phyloP scores from a whole-genome alignment of 2,329 filamentous ascomycete species.

The Aspergillus sp. region DNA sequence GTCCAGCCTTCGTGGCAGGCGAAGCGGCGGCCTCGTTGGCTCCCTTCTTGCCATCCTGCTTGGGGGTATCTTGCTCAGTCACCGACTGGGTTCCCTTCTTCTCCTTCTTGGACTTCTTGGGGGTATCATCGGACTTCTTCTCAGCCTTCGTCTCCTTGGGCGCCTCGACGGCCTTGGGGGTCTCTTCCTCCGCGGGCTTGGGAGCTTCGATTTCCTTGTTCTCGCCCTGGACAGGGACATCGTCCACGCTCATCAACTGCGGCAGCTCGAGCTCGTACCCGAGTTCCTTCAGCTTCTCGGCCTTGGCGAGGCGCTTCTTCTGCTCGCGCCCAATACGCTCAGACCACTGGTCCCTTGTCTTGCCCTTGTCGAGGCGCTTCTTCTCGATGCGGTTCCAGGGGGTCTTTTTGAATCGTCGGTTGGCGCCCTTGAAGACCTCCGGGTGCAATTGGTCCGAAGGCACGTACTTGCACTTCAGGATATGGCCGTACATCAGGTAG shows the following conservation, averaged over 20 bases:
- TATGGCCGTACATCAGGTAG: slow-evolving; percentile 92
- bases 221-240: slow-evolving; percentile 46
- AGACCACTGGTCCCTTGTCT: slow-evolving; percentile 74
- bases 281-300: slow-evolving; percentile 71
- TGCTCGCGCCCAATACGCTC: slow-evolving; percentile 72
- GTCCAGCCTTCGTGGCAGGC: slow-evolving; percentile 27
- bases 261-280: slow-evolving; percentile 83
- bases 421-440: slow-evolving; percentile 85
- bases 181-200: slow-evolving; percentile 29
- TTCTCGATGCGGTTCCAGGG: slow-evolving; percentile 87
- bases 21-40: slow-evolving; percentile 15
- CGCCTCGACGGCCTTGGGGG: slow-evolving; percentile 20
- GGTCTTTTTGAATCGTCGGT: slow-evolving; percentile 82
- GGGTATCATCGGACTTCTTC: slow-evolving; percentile 16
- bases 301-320: slow-evolving; percentile 66
- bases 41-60: slow-evolving; percentile 10
- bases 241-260: slow-evolving; percentile 63
- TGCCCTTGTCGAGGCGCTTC: slow-evolving; percentile 69
- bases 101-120: slow-evolving; percentile 28
- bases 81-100: slow-evolving; percentile 17
- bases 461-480: slow-evolving; percentile 82
- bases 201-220: slow-evolving; percentile 35
- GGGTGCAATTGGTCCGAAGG: slow-evolving; percentile 75
- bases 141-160: slow-evolving; percentile 2
- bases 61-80: slow-evolving; percentile 13